Evolutionary conservation across 75 land plant species (phyloP), one percentile per base, ranked within the genome.

Genomic region (Selaginella tamariscina): DNA sequence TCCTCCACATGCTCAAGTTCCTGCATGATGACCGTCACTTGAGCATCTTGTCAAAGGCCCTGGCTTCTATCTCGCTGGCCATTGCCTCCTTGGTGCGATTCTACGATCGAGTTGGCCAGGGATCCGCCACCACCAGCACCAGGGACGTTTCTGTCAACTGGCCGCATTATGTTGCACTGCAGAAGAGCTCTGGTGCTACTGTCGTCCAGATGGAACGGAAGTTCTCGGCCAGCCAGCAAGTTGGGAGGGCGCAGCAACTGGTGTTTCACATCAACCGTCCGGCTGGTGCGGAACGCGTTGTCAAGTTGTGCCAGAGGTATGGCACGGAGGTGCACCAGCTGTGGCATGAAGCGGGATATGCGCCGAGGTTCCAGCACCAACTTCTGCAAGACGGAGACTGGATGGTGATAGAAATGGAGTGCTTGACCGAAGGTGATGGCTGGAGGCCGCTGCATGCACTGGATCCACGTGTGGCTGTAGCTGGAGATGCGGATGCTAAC

Each of bases 221-320:
- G 49, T 39, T 39, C 49, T 39, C 49, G 49, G 49, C 49, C 49
- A 39, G 49, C 49, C 49, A 39, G 49, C 49, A 39, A 39, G 49
- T 39, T 39, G 49, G 49, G 11, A 39, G 49, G 49, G 49, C 49
- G 15, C 49, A 39, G 49, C 49, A 39, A 15, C 49, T 39, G 49
- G 49, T 39, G 49, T 39, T 39, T 39, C 49, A 39, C 49, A 39
- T 39, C 49, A 39, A 39, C 11, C 49, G 49, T 5, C 49, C 49
- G 49, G 49, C 11, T 39, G 49, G 49, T 15, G 49, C 49, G 49
- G 11, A 39, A 39, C 49, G 49, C 49, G 49, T 39, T 39, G 49
- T 39, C 49, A 39, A 39, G 49, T 39, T 39, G 11, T 39, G 49
- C 49, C 49, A 39, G 49, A 39, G 49, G 49, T 39, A 39, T 39